Evolutionary conservation across 2,329 filamentous ascomycete genomes (phyloP).

Genomic region (Nectriaceae sp.): DNA sequence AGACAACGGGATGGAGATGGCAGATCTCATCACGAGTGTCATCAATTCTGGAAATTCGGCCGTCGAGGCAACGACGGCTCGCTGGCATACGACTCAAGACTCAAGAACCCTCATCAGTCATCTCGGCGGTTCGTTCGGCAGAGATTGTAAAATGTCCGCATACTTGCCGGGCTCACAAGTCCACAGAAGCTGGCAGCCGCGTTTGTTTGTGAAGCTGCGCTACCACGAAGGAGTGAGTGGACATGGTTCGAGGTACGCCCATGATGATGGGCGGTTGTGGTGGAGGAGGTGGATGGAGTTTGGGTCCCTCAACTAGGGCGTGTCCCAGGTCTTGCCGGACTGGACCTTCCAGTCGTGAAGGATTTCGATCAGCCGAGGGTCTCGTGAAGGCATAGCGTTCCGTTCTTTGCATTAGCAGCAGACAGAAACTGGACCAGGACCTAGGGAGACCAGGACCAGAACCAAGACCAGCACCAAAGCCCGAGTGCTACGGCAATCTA

Average conservation of each 20-base stretch:
- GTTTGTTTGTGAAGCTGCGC: neutral
- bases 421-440: too few species aligned
- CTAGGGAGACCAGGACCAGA: too few species aligned
- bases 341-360: slow-evolving; percentile 11
- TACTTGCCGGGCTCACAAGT: neutral
- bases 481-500: slow-evolving; percentile 8
- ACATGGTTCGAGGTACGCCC: neutral
- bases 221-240: neutral
- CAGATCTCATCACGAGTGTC: slow-evolving; percentile 22
- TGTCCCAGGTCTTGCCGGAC: slow-evolving; percentile 7
- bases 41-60: slow-evolving; percentile 3
- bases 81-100: neutral
- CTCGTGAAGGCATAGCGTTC: slow-evolving; percentile 10
- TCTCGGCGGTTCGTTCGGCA: slow-evolving; percentile 12
- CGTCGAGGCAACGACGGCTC: slow-evolving; percentile 2
- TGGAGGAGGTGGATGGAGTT: slow-evolving; percentile 4
- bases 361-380: slow-evolving; percentile 21
- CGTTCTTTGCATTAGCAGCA: too few species aligned
- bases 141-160: neutral
- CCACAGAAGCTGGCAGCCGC: neutral
- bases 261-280: neutral
- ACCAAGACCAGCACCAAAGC: too few species aligned
- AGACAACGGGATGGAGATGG: slow-evolving; percentile 13
- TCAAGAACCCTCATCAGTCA: slow-evolving; percentile 1
- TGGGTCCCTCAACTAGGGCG: too few species aligned